Evolutionary conservation across 163 green algal species (phyloP).

Genomic region (Chlamydomonas reinhardtii): DNA sequence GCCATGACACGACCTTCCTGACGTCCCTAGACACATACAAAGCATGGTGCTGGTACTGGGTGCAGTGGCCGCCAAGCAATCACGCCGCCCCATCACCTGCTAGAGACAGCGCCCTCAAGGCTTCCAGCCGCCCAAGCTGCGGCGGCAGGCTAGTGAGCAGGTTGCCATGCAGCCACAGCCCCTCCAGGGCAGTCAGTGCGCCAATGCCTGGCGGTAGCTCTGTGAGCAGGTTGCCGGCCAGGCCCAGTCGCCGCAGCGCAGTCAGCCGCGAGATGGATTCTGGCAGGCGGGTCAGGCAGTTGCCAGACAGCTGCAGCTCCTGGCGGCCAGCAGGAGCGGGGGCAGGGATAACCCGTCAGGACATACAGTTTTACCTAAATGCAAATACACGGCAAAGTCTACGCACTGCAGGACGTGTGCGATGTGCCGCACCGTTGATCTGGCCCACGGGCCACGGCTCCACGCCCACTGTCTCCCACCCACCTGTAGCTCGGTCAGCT

Average conservation of each 20-base stretch:
- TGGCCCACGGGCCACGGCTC: too few species aligned
- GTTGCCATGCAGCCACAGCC: conserved; percentile 63
- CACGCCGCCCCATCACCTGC: conserved; percentile 50
- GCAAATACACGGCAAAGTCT: too few species aligned
- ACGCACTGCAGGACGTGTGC: too few species aligned
- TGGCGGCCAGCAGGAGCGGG: conserved; percentile 27
- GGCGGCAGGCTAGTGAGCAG: conserved; percentile 45
- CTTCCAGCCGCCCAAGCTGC: conserved; percentile 29
- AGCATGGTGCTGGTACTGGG: too few species aligned
- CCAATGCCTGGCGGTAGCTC: conserved; percentile 42
- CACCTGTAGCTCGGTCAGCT: conserved; percentile 57
- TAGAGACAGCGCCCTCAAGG: conserved; percentile 72
- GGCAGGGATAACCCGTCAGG: not conserved
- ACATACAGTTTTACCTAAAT: too few species aligned
- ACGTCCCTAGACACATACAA: too few species aligned
- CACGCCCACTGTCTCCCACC: too few species aligned
- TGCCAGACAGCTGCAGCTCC: conserved; percentile 71
- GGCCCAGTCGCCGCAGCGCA: conserved; percentile 55
- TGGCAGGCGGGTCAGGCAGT: conserved; percentile 63
- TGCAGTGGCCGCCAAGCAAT: too few species aligned
- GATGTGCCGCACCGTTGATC: too few species aligned
- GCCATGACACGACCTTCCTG: too few species aligned
- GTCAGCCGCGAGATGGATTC: conserved; percentile 51
- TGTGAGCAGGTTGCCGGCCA: conserved; percentile 55
- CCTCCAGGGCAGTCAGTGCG: conserved; percentile 54